Evolutionary conservation across 495 filamentous ascomycete species (phyloP).

Genomic region (Immersiella caudata): DNA sequence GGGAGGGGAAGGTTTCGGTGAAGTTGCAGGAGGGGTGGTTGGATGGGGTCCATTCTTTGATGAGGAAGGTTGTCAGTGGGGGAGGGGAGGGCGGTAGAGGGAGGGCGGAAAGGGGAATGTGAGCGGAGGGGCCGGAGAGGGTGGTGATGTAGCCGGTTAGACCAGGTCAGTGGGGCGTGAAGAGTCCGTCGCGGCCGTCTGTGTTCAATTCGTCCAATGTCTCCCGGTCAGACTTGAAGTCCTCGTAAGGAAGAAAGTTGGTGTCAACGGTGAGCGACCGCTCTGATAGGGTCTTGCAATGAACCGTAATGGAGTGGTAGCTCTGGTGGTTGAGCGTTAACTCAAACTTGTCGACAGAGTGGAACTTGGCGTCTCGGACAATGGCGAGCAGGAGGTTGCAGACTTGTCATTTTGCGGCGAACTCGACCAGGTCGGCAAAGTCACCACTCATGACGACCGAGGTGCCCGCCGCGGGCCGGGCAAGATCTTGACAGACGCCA

Average conservation of each 20-base stretch:
- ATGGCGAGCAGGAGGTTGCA: background rate
- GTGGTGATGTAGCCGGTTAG: background rate
- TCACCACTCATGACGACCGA: background rate
- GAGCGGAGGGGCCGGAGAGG: too few species aligned
- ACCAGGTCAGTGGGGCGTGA: background rate
- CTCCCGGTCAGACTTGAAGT: background rate
- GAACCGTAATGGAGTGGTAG: background rate
- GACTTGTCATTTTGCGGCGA: background rate
- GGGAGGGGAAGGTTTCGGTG: background rate
- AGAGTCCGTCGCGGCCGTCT: constrained; percentile 17
- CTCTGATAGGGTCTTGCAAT: background rate
- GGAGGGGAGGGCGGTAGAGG: too few species aligned
- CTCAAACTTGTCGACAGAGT: background rate
- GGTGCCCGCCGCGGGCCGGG: background rate
- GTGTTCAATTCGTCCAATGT: background rate
- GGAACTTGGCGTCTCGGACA: background rate
- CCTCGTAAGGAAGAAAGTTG: background rate
- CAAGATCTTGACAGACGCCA: background rate
- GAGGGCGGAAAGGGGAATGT: too few species aligned
- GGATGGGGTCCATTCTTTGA: background rate
- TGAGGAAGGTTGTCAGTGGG: background rate
- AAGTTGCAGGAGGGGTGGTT: background rate
- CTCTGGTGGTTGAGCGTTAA: background rate
- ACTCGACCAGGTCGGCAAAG: background rate
- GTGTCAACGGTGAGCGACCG: background rate